These are phyloP conservation scores for Saccharomycopsis vini DNA, from an alignment of 805 yeast genomes.

Conservation along the genomic window DNA sequence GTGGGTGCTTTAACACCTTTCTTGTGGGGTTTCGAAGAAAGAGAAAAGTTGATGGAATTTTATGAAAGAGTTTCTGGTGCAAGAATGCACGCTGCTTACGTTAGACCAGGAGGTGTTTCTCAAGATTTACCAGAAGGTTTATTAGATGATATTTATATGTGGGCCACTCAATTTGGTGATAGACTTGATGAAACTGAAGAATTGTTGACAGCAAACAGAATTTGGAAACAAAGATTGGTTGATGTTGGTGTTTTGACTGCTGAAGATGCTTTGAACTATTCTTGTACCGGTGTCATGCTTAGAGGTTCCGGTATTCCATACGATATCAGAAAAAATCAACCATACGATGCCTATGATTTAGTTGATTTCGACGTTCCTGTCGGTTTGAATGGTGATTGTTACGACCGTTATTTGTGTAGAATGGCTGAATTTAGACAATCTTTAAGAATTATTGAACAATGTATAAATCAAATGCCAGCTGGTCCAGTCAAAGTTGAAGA, in stretches of 20 bases:
- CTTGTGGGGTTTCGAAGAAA: conserved; percentile 90
- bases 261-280: conserved; percentile 77
- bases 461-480: conserved; percentile 85
- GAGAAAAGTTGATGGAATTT: conserved; percentile 88
- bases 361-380: conserved; percentile 85
- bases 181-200: conserved; percentile 87
- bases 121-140: conserved; percentile 82
- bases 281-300: conserved; percentile 79
- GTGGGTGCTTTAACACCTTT: conserved; percentile 91
- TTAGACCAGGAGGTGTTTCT: conserved; percentile 87
- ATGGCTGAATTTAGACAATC: conserved; percentile 92
- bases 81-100: conserved; percentile 78
- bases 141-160: conserved; percentile 85
- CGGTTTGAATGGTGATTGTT: conserved; percentile 83
- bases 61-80: conserved; percentile 89
- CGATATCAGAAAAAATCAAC: conserved; percentile 78
- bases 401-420: conserved; percentile 79
- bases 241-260: conserved; percentile 77
- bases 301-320: conserved; percentile 87
- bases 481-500: conserved; percentile 90
- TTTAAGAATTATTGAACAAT: conserved; percentile 79
- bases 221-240: conserved; percentile 82
- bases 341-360: conserved; percentile 81
- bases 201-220: conserved; percentile 80
- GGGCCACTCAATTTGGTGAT: conserved; percentile 95